phyloP scores from a whole-genome alignment of 2,329 filamentous ascomycete genomes.

The Colletotrichum tofieldiae region DNA sequence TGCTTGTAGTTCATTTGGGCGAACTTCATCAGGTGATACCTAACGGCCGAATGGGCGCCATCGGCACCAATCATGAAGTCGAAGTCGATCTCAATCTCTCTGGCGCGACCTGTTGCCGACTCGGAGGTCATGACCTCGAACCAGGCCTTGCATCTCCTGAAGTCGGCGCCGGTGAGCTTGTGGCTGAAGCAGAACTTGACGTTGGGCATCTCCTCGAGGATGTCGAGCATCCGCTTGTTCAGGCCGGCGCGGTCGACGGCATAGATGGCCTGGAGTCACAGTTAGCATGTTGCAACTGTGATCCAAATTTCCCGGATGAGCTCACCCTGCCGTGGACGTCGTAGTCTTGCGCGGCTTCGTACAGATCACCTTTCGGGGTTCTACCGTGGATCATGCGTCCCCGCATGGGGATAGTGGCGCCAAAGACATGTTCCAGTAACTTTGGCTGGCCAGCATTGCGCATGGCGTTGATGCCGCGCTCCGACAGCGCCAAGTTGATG shows the following conservation, averaged over 20 bases:
- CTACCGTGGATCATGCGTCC: constrained; percentile 95
- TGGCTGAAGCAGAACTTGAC: constrained; percentile 95
- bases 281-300: neutral
- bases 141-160: constrained; percentile 85
- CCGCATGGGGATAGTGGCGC: constrained; percentile 90
- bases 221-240: constrained; percentile 87
- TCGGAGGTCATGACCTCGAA: constrained; percentile 74
- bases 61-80: constrained; percentile 96
- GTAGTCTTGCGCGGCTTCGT: constrained; percentile 88
- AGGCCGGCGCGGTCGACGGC: constrained; percentile 88
- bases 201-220: constrained; percentile 87
- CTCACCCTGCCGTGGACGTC: constrained; percentile 88
- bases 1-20: constrained; percentile 92
- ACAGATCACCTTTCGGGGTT: constrained; percentile 75
- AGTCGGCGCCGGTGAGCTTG: constrained; percentile 93
- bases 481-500: constrained; percentile 97
- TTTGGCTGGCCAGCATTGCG: constrained; percentile 76
- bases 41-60: constrained; percentile 91
- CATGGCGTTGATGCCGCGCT: constrained; percentile 93
- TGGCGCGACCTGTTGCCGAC: constrained; percentile 61
- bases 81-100: constrained; percentile 87
- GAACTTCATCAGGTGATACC: constrained; percentile 97
- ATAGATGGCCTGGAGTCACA: constrained; percentile 76
- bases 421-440: constrained; percentile 82
- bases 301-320: constrained; percentile 15